phyloP scores from a whole-genome alignment of 1,284 basidiomycete genomes.

The Jaminaea rosea region DNA sequence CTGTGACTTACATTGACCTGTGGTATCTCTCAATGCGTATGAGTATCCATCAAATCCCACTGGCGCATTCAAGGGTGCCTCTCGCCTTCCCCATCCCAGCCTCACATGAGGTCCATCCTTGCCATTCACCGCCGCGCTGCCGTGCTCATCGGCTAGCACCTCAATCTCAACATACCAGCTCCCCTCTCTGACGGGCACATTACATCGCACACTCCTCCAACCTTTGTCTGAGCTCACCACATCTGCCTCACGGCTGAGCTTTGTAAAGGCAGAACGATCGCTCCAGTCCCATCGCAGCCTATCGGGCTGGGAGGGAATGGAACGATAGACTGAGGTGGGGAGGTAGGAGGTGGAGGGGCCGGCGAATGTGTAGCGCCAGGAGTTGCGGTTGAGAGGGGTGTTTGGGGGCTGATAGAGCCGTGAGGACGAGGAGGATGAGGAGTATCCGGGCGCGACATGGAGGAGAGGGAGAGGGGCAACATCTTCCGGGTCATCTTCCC shows the following conservation, averaged over 20 bases:
- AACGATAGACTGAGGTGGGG: slow-evolving; percentile 30
- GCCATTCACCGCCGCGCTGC: slow-evolving; percentile 27
- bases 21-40: slow-evolving; percentile 82
- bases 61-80: slow-evolving; percentile 83
- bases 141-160: slow-evolving; percentile 56
- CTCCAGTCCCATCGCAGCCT: slow-evolving; percentile 50
- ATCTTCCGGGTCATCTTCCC: slow-evolving; percentile 27
- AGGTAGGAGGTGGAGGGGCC: slow-evolving; percentile 32
- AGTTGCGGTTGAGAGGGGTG: slow-evolving; percentile 35
- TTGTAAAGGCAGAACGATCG: slow-evolving; percentile 62
- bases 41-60: slow-evolving; percentile 88
- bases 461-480: slow-evolving; percentile 26
- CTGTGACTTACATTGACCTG: slow-evolving; percentile 88
- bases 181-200: slow-evolving; percentile 79
- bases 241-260: slow-evolving; percentile 70
- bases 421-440: no score
- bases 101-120: slow-evolving; percentile 67
- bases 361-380: slow-evolving; percentile 39
- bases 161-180: slow-evolving; percentile 90
- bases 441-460: slow-evolving; percentile 10
- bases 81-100: slow-evolving; percentile 81
- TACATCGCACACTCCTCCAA: slow-evolving; percentile 78
- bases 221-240: slow-evolving; percentile 74
- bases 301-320: slow-evolving; percentile 25
- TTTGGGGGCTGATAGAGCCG: slow-evolving; percentile 23